Conservation (phyloP, 1,284 basidiomycete species). For the Chalciporus sp. region DNA sequence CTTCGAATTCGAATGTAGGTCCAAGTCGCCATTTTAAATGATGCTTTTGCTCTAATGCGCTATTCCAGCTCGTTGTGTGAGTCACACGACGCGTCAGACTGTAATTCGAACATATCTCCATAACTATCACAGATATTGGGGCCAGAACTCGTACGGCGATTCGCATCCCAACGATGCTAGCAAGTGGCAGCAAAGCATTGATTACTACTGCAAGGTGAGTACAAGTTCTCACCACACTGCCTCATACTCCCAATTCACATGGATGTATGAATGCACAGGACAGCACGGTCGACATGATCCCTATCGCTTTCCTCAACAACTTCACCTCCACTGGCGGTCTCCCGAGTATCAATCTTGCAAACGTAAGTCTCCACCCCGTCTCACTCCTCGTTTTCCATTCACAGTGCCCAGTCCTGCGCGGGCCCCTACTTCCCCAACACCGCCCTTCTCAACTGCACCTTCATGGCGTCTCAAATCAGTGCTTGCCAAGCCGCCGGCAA, state of each 20-base stretch:
- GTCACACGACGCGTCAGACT: background rate
- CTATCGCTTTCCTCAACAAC: slow-evolving; percentile 57
- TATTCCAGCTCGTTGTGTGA: slow-evolving; percentile 8
- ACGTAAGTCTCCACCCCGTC: slow-evolving; percentile 38
- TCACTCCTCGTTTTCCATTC: background rate
- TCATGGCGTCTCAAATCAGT: slow-evolving; percentile 54
- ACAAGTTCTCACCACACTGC: background rate
- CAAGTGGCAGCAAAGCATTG: slow-evolving; percentile 18
- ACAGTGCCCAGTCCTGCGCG: no score
- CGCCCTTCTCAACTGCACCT: slow-evolving; percentile 55
- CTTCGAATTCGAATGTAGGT: slow-evolving; percentile 3
- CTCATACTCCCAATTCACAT: background rate
- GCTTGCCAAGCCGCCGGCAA: slow-evolving; percentile 63
- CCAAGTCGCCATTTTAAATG: background rate
- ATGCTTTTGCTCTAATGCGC: background rate
- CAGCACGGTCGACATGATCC: slow-evolving; percentile 37
- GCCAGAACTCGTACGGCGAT: slow-evolving; percentile 18
- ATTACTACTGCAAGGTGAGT: slow-evolving; percentile 9
- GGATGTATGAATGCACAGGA: background rate
- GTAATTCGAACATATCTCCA: background rate
- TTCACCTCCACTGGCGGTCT: slow-evolving; percentile 53
- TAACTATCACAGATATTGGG: slow-evolving; percentile 11
- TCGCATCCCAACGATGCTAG: slow-evolving; percentile 6
- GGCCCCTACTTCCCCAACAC: slow-evolving; percentile 56
- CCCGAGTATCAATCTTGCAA: slow-evolving; percentile 59